Percentiles rank a stretch among this genome's conserved stretches.
Evolutionary conservation across 345 rosid genomes (phyloP).

Genomic region (Atalantia buxifolia): DNA sequence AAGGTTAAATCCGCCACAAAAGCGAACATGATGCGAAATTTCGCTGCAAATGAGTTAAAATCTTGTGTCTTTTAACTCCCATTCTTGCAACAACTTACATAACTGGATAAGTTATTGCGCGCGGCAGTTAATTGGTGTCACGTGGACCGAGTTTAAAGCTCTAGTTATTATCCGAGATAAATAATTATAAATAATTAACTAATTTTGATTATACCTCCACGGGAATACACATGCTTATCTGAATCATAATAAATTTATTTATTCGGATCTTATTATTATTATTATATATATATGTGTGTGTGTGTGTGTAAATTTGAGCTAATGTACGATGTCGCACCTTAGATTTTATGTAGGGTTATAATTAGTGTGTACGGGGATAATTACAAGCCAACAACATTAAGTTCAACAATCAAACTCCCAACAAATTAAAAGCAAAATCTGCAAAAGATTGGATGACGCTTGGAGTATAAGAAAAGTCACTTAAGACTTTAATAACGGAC

Average conservation of each 20-base stretch:
- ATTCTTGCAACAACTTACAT: no score
- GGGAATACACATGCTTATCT: background rate
- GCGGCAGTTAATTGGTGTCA: no score
- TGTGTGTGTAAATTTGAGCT: no score
- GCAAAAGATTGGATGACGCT: slow-evolving; percentile 4
- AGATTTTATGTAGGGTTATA: background rate
- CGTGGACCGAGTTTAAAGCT: no score
- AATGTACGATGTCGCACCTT: background rate
- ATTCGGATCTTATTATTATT: no score
- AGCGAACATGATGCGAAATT: background rate
- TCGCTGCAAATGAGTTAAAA: background rate
- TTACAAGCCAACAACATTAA: slow-evolving; percentile 3
- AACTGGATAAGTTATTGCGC: no score
- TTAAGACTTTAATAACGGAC: background rate
- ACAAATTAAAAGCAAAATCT: background rate
- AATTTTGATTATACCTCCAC: no score
- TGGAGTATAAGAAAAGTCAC: slow-evolving; percentile 27
- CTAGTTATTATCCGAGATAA: no score
- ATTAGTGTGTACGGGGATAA: background rate
- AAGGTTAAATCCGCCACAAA: background rate
- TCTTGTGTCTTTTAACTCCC: background rate
- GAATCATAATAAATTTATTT: no score
- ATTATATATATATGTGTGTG: no score
- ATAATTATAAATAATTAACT: no score
- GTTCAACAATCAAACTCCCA: slow-evolving; percentile 11